Conservation (phyloP, 768 basidiomycete genomes). For the Boletales sp. region DNA sequence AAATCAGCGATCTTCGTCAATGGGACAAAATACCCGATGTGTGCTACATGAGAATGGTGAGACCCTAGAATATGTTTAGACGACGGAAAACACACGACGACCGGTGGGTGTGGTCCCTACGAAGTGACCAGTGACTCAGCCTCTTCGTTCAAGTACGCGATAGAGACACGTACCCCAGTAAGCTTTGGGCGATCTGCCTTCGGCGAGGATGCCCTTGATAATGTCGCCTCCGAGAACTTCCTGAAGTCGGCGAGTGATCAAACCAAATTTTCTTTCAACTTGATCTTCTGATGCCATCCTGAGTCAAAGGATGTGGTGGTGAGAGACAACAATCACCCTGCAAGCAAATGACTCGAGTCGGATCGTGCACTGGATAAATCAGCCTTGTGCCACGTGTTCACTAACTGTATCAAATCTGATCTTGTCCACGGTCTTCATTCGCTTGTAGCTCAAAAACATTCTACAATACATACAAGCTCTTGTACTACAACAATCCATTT, state of each 20-base stretch:
- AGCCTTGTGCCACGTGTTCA: conserved; percentile 3
- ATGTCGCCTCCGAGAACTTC: conserved; percentile 86
- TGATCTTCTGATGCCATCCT: conserved; percentile 31
- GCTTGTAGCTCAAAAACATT: too few relatives aligned
- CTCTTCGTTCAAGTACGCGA: neutral
- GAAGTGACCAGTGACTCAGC: neutral
- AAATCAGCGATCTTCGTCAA: conserved; percentile 96
- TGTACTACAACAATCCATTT: too few relatives aligned
- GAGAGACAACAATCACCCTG: neutral
- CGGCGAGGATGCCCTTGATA: conserved; percentile 75
- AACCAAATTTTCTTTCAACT: conserved; percentile 55
- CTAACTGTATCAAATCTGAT: neutral
- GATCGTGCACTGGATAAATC: conserved; percentile 1
- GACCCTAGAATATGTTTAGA: neutral
- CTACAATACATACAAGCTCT: too few relatives aligned
- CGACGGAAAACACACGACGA: conserved; percentile 61
- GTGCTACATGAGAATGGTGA: conserved; percentile 51
- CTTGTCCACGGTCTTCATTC: too few relatives aligned
- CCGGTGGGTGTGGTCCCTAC: conserved; percentile 92
- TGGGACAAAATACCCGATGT: conserved; percentile 96
- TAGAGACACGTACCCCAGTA: conserved; percentile 76
- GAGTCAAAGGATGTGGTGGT: conserved; percentile 3
- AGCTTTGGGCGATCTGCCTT: conserved; percentile 73
- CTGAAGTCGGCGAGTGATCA: conserved; percentile 82
- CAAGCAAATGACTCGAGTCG: conserved; percentile 8